Conservation (phyloP, 1,284 basidiomycete species). For the Afroboletus lepidellus region DNA sequence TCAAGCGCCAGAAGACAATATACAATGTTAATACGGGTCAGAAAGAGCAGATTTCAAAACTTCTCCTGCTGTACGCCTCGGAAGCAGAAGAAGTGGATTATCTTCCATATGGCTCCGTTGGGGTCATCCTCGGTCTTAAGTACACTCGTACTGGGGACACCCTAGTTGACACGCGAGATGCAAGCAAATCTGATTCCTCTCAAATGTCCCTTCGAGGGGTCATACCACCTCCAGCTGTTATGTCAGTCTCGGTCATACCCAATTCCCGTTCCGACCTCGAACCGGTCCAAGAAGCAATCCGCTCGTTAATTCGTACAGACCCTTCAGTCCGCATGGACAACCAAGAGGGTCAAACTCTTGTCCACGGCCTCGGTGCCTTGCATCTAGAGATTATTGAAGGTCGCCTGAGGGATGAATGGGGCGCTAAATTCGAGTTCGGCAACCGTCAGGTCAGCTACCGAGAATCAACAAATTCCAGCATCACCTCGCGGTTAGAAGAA, state of each 20-base stretch:
- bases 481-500: conserved; percentile 33
- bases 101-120: conserved; percentile 80
- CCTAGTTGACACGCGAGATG: conserved; percentile 51
- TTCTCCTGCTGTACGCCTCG: conserved; percentile 81
- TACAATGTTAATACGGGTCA: conserved; percentile 68
- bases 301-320: conserved; percentile 79
- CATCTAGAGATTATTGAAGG: conserved; percentile 87
- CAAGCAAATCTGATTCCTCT: conserved; percentile 29
- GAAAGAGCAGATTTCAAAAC: conserved; percentile 72
- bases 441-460: conserved; percentile 77
- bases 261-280: conserved; percentile 78
- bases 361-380: conserved; percentile 82
- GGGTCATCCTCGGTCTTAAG: conserved; percentile 81
- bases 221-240: conserved; percentile 70
- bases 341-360: conserved; percentile 79
- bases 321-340: conserved; percentile 77
- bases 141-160: conserved; percentile 90
- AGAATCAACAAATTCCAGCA: conserved; percentile 56
- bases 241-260: conserved; percentile 78
- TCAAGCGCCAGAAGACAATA: conserved; percentile 64
- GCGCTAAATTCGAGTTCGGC: conserved; percentile 76
- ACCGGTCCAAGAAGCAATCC: conserved; percentile 74
- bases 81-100: conserved; percentile 79
- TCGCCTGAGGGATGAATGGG: conserved; percentile 78
- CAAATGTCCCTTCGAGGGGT: conserved; percentile 61